Percentiles rank a stretch among this genome's conserved stretches.
Evolutionary conservation across 116 monocot genomes (phyloP).

Genomic region (Dioscorea cayenensis): DNA sequence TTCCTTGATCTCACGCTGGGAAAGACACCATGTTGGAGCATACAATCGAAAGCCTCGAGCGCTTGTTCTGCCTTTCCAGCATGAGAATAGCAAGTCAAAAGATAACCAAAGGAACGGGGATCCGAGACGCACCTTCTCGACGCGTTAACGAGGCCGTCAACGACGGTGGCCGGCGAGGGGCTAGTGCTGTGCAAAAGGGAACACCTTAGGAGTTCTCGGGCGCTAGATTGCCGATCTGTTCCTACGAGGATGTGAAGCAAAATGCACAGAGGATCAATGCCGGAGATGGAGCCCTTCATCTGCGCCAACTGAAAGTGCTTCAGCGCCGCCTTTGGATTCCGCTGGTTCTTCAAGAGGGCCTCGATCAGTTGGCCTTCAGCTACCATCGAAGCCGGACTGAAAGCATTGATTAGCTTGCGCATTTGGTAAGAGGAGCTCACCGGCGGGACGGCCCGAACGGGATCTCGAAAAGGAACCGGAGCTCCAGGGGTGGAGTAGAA

Average conservation of each 20-base stretch:
- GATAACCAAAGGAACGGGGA: conserved; percentile 12
- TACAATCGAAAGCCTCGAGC: conserved; percentile 23
- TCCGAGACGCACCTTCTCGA: conserved; percentile 21
- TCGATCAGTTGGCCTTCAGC: conserved; percentile 2
- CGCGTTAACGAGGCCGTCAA: conserved; percentile 24
- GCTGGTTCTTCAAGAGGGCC: conserved; percentile 18
- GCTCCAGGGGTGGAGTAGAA: not conserved
- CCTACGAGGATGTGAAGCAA: conserved; percentile 43
- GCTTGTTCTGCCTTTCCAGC: conserved; percentile 22
- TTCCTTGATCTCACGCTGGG: conserved; percentile 36
- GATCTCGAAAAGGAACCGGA: not conserved
- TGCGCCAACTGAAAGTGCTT: conserved; percentile 14
- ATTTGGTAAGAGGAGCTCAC: not conserved
- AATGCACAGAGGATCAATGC: conserved; percentile 29
- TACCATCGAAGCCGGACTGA: not conserved
- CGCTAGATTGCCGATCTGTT: conserved; percentile 9
- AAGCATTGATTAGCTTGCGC: not conserved
- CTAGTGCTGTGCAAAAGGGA: conserved; percentile 6
- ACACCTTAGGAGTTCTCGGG: conserved; percentile 23
- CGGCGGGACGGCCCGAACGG: not conserved
- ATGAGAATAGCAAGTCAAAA: conserved; percentile 27
- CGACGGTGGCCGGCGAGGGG: conserved; percentile 8
- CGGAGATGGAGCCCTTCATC: not conserved
- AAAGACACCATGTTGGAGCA: conserved; percentile 23
- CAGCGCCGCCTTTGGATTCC: conserved; percentile 16